Percentiles rank a stretch among this genome's conserved stretches.
These are phyloP conservation scores for Backusella morwellensis DNA, from an alignment of 192 early-diverging fungal genomes.

Conservation along the genomic window DNA sequence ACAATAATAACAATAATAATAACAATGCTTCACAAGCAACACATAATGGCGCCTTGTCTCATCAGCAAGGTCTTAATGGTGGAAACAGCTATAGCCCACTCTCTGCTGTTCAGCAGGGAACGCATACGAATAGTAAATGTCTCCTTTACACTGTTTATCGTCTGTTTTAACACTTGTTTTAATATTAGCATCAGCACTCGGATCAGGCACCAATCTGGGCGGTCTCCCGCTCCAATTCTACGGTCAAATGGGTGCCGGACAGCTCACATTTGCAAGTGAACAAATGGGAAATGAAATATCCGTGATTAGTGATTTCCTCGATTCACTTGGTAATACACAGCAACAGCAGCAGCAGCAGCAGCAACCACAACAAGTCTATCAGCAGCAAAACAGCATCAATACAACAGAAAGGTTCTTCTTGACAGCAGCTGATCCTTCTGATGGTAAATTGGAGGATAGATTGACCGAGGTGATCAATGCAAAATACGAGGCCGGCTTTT, in stretches of 20 bases:
- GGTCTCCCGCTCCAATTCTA: slow-evolving; percentile 35
- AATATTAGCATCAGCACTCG: neutral
- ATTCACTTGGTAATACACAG: slow-evolving; percentile 41
- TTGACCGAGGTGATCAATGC: slow-evolving; percentile 91
- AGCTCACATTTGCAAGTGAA: slow-evolving; percentile 75
- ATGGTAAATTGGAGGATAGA: slow-evolving; percentile 84
- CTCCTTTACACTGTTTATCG: too few species aligned
- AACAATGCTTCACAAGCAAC: neutral
- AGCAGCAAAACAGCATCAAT: slow-evolving; percentile 4
- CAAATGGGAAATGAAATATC: slow-evolving; percentile 81
- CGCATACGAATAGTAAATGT: neutral
- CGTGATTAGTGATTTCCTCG: slow-evolving; percentile 66
- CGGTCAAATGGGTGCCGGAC: slow-evolving; percentile 43
- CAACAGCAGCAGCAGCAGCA: slow-evolving; percentile 5
- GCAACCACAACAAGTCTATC: slow-evolving; percentile 4
- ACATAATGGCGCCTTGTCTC: neutral
- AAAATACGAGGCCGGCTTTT: slow-evolving; percentile 92
- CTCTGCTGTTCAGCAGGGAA: neutral
- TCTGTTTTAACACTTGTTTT: neutral
- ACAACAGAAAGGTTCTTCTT: slow-evolving; percentile 79
- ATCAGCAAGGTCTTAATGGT: slow-evolving; percentile 12
- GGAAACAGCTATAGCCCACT: neutral
- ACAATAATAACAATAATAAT: slow-evolving; percentile 5
- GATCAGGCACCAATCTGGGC: slow-evolving; percentile 25
- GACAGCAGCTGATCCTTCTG: slow-evolving; percentile 89